These are phyloP conservation scores for Umbelopsis sp. DNA, from an alignment of 192 early-diverging fungal genomes.

Conservation along the genomic window DNA sequence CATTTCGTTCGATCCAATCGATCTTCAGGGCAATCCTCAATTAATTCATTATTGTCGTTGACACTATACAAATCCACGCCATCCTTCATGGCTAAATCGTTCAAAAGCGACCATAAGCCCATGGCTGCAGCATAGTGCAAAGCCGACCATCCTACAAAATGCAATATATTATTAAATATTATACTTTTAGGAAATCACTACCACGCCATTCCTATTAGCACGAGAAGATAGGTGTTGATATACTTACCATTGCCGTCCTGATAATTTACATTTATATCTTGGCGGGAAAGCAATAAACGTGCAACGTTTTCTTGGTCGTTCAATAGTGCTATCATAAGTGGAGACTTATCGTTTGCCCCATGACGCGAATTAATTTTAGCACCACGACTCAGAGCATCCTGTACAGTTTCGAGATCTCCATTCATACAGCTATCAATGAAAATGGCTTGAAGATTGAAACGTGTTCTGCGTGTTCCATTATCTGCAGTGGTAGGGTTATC, in stretches of 20 bases:
- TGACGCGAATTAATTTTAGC: background rate
- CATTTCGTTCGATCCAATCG: conserved; percentile 10
- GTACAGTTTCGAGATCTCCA: conserved; percentile 16
- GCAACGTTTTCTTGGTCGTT: conserved; percentile 19
- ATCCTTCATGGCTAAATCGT: conserved; percentile 15
- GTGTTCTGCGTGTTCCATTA: background rate
- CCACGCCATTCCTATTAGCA: background rate
- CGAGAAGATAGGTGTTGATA: background rate
- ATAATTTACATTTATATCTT: conserved; percentile 12
- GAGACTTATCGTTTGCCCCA: conserved; percentile 3
- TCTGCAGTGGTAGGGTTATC: background rate
- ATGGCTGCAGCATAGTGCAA: conserved; percentile 31
- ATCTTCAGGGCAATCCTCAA: conserved; percentile 28
- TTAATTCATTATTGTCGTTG: conserved; percentile 12
- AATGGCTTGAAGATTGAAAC: conserved; percentile 19
- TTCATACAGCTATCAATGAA: conserved; percentile 20
- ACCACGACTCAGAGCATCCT: background rate
- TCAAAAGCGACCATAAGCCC: conserved; percentile 21
- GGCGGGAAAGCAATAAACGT: background rate
- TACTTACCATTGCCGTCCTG: conserved; percentile 6
- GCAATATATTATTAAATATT: background rate
- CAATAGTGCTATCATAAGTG: conserved; percentile 14
- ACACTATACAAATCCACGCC: conserved; percentile 17
- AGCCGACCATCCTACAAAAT: conserved; percentile 25
- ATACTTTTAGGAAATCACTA: too few relatives aligned